phyloP scores from a whole-genome alignment of 495 filamentous ascomycete species.

The Tuber brumale region DNA sequence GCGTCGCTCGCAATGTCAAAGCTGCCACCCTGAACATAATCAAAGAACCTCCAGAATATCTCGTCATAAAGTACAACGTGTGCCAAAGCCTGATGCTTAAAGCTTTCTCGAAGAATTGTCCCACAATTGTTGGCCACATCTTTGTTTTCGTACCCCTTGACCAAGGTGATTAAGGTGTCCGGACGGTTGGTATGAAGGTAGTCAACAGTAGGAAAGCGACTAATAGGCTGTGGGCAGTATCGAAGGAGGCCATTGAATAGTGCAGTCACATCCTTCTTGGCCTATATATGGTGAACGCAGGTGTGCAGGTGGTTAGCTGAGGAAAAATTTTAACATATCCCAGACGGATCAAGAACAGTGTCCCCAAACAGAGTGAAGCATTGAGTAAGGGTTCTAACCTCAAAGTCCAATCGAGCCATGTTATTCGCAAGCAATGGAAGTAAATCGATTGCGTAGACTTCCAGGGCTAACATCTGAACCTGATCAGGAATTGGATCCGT shows the following conservation, averaged over 20 bases:
- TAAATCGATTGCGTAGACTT: constrained; percentile 80
- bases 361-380: constrained; percentile 42
- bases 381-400: constrained; percentile 44
- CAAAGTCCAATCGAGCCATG: constrained; percentile 82
- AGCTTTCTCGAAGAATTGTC: constrained; percentile 78
- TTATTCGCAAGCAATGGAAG: constrained; percentile 71
- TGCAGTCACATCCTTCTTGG: constrained; percentile 47
- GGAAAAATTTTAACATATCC: constrained; percentile 46
- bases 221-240: constrained; percentile 39
- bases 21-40: constrained; percentile 88
- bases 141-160: constrained; percentile 77
- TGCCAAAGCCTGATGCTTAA: constrained; percentile 84
- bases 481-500: constrained; percentile 78
- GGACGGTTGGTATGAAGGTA: constrained; percentile 78
- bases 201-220: constrained; percentile 59
- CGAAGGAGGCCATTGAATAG: constrained; percentile 41
- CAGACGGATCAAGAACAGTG: background rate
- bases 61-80: constrained; percentile 90
- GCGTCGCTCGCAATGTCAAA: constrained; percentile 98
- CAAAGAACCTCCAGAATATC: constrained; percentile 96
- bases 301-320: constrained; percentile 47
- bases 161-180: constrained; percentile 79
- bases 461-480: constrained; percentile 68
- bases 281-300: constrained; percentile 51
- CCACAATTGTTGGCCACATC: constrained; percentile 93